Evolutionary conservation across 2,329 filamentous ascomycete species (phyloP), one percentile per base, ranked within the genome.

Genomic region (Nothophaeocryptopus gaeumannii): DNA sequence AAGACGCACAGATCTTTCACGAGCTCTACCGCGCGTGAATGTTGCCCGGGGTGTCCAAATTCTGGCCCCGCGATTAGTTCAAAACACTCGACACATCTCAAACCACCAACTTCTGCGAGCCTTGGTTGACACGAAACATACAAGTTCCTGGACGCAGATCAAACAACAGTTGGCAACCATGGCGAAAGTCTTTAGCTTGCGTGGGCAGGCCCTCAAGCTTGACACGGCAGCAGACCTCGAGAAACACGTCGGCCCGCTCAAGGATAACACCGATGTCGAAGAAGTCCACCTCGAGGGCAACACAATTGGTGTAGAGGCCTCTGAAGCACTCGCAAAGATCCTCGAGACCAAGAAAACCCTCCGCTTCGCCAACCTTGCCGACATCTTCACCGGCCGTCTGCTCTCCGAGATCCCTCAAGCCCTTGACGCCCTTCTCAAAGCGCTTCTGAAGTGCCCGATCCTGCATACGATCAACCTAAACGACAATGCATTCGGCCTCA

Each of bases 401-500:
- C 83, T 97, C 56, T 87, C 84, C 70, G 93, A 99, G 70, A 99
- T 99, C 57, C 93, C 93, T 40, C 85, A 86, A 58, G 92, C 93
- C 7, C 82, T 99, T 47, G 88, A 87, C 39, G 84, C 82, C 51
- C 84, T 99, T 40, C 84, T 99, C 46, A 90, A 85, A 35, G 86
- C 92, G 3, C 84, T 97, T 36, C 83, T 96, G 50, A 86, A 90
- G 65, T 85, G 95, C 46, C 86, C 88, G 1, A 85, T 88, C 50
- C 85, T 99, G 38, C 86, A 88, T 70, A 96, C 91, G 29, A 81
- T 99, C 72, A 95, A 97, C 72, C 81, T 99, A 35, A 96, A 92
- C 73, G 93, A 99, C 73, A 99, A 99, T 72, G 93, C 93, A 39
- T 99, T 99, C 65, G 93, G 93, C 49, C 83, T 96, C 54, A 96